Percentiles rank a stretch among this genome's conserved stretches.
These are phyloP conservation scores for Monosporascus sp. DNA, from an alignment of 2,329 filamentous ascomycete genomes.

Conservation along the genomic window DNA sequence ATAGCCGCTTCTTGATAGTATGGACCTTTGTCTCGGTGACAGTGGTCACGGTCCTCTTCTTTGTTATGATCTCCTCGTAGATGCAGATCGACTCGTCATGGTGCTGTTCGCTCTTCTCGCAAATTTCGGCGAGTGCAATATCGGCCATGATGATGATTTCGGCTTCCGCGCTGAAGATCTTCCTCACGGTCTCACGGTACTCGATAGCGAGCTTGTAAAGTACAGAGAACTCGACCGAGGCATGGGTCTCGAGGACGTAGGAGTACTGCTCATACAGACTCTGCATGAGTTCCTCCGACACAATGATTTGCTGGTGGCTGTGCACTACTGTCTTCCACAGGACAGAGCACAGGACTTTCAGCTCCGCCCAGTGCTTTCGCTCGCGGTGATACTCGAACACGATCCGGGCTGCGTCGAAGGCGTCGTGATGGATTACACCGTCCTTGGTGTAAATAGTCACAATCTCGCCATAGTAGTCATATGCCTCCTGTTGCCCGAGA, in stretches of 20 bases:
- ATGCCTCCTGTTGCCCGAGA: conserved; percentile 28
- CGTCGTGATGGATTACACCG: conserved; percentile 32
- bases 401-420: conserved; percentile 39
- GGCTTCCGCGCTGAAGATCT: conserved; percentile 28
- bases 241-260: conserved; percentile 38
- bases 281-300: conserved; percentile 38
- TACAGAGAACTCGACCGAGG: conserved; percentile 36
- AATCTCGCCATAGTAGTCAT: conserved; percentile 33
- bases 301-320: conserved; percentile 33
- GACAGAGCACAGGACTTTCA: conserved; percentile 38
- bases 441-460: conserved; percentile 29
- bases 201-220: conserved; percentile 42
- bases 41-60: conserved; percentile 29
- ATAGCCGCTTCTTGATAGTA: conserved; percentile 44
- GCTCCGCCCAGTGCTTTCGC: conserved; percentile 38
- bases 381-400: conserved; percentile 40
- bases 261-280: conserved; percentile 43
- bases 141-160: conserved; percentile 26
- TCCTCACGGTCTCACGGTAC: conserved; percentile 41
- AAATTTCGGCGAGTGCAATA: conserved; percentile 38
- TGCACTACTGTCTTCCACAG: conserved; percentile 42
- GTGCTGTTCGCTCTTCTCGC: conserved; percentile 38
- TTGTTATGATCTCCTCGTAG: conserved; percentile 41
- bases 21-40: conserved; percentile 32
- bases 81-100: conserved; percentile 38